phyloP scores from a whole-genome alignment of 2,329 filamentous ascomycete species.

The Talaromyces sp. region DNA sequence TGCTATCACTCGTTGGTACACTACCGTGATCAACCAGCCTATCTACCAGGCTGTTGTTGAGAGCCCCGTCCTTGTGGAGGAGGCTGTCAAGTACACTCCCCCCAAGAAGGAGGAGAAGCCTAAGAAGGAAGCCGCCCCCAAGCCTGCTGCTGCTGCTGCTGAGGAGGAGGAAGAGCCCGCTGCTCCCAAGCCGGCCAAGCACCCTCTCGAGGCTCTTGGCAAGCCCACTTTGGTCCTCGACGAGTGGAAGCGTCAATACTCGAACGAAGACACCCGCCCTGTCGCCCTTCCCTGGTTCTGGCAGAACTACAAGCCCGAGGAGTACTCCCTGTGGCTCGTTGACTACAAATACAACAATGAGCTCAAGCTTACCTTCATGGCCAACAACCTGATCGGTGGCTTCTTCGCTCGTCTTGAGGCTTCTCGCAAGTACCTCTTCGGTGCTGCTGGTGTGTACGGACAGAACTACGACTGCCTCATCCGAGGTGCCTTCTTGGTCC shows the following conservation, averaged over 20 bases:
- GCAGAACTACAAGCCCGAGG: slow-evolving; percentile 88
- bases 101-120: slow-evolving; percentile 65
- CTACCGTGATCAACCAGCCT: slow-evolving; percentile 87
- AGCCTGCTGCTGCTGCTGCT: slow-evolving; percentile 41
- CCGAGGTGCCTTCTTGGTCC: slow-evolving; percentile 89
- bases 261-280: slow-evolving; percentile 81
- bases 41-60: slow-evolving; percentile 78
- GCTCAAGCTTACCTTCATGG: slow-evolving; percentile 97
- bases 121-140: slow-evolving; percentile 66
- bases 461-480: slow-evolving; percentile 84
- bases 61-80: slow-evolving; percentile 74
- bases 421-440: slow-evolving; percentile 98
- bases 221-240: slow-evolving; percentile 79
- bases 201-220: slow-evolving; percentile 81
- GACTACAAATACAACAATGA: slow-evolving; percentile 99
- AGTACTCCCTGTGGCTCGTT: slow-evolving; percentile 92
- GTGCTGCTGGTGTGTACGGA: slow-evolving; percentile 83
- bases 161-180: slow-evolving; percentile 56
- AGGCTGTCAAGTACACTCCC: slow-evolving; percentile 66
- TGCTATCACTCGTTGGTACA: slow-evolving; percentile 87
- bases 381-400: slow-evolving; percentile 93
- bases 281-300: slow-evolving; percentile 95
- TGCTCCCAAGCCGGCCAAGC: slow-evolving; percentile 80
- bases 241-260: slow-evolving; percentile 99
- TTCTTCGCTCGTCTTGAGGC: slow-evolving; percentile 97